Evolutionary conservation across 768 basidiomycete species (phyloP).

Genomic region (Suillus fuscotomentosus): DNA sequence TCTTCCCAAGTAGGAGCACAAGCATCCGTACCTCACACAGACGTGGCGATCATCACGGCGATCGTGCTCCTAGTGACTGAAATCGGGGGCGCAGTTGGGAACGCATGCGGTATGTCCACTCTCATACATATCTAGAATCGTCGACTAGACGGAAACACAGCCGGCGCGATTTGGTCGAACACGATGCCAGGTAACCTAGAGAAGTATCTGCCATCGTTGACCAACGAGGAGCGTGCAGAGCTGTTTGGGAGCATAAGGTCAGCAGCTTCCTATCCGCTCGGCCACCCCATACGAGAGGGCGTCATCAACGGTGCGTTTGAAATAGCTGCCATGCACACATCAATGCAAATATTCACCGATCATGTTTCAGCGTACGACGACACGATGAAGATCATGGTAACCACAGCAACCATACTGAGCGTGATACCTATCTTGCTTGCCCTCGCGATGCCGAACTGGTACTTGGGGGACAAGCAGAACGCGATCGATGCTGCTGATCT

Average conservation of each 20-base stretch:
- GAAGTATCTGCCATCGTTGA: constrained; percentile 50
- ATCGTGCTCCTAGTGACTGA: constrained; percentile 68
- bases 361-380: constrained; percentile 45
- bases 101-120: constrained; percentile 47
- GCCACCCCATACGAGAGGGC: constrained; percentile 61
- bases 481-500: constrained; percentile 48
- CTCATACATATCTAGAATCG: neutral
- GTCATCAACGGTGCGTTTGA: constrained; percentile 48
- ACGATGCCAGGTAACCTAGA: constrained; percentile 64
- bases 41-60: constrained; percentile 68
- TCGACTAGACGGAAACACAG: constrained; percentile 23
- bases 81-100: constrained; percentile 65
- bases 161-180: constrained; percentile 65
- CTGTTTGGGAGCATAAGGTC: constrained; percentile 57
- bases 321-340: neutral
- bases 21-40: constrained; percentile 60
- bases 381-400: constrained; percentile 56
- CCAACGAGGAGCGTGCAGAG: constrained; percentile 38
- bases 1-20: constrained; percentile 60
- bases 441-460: constrained; percentile 62
- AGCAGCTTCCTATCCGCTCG: constrained; percentile 47
- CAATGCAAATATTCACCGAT: neutral
- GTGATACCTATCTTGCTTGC: constrained; percentile 59
- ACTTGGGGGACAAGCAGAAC: constrained; percentile 70
- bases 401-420: constrained; percentile 50